phyloP scores from a whole-genome alignment of 2,329 filamentous ascomycete species.

The Helicocarpus griseus region DNA sequence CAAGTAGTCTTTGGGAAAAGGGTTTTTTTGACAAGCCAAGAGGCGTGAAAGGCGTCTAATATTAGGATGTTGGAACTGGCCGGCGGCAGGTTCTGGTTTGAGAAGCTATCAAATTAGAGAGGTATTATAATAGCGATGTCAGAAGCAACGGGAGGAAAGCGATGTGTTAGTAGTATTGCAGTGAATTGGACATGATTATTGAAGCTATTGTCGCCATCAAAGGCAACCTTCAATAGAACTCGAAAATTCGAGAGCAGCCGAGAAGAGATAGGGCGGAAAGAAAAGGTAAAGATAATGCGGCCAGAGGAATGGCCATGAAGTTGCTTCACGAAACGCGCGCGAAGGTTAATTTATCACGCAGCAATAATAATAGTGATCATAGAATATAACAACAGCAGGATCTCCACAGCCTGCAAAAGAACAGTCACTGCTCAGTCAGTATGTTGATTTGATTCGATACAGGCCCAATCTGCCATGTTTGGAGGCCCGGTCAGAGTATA shows the following conservation, averaged over 20 bases:
- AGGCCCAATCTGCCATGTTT: neutral
- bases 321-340: slow-evolving; percentile 16
- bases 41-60: neutral
- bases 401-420: neutral
- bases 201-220: neutral
- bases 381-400: slow-evolving; percentile 8
- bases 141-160: slow-evolving; percentile 6
- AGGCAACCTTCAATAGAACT: neutral
- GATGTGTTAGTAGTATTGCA: slow-evolving; percentile 3
- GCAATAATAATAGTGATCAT: slow-evolving; percentile 10
- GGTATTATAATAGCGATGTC: slow-evolving; percentile 1
- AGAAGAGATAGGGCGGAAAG: slow-evolving; percentile 15
- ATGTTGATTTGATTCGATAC: slow-evolving; percentile 1
- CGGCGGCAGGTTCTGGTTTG: slow-evolving; percentile 4
- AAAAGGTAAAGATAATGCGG: slow-evolving; percentile 14
- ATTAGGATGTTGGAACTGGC: neutral
- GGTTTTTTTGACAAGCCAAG: neutral
- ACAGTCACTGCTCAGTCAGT: neutral
- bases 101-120: slow-evolving; percentile 10
- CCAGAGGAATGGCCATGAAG: slow-evolving; percentile 10
- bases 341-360: slow-evolving; percentile 7
- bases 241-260: slow-evolving; percentile 10
- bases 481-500: neutral
- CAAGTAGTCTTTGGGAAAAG: neutral
- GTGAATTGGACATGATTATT: slow-evolving; percentile 5